phyloP scores from a whole-genome alignment of 2,329 filamentous ascomycete species.

The Berkeleyomyces basicola region DNA sequence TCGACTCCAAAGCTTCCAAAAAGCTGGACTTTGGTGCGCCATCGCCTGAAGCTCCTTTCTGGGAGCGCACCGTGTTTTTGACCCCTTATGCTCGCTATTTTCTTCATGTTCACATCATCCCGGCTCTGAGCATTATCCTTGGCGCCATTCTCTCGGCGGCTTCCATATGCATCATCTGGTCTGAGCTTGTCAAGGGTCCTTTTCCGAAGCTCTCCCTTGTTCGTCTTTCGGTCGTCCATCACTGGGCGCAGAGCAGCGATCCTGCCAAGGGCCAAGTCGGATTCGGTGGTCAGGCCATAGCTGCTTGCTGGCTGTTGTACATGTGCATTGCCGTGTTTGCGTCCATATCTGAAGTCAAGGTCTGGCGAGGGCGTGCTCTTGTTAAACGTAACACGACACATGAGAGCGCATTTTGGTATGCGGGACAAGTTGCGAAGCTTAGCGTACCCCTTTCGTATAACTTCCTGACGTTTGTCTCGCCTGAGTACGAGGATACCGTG shows the following conservation, averaged over 20 bases:
- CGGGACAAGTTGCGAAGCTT: conserved; percentile 77
- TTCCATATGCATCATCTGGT: conserved; percentile 79
- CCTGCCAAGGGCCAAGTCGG: conserved; percentile 55
- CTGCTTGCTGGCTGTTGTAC: conserved; percentile 80
- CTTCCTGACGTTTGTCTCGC: conserved; percentile 77
- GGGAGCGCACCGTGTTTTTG: conserved; percentile 42
- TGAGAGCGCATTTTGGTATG: conserved; percentile 92
- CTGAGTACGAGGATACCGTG: conserved; percentile 52
- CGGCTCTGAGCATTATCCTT: conserved; percentile 44
- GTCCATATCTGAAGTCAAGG: conserved; percentile 80
- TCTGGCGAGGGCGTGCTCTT: conserved; percentile 90
- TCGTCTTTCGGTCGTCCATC: conserved; percentile 52
- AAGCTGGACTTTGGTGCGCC: conserved; percentile 56
- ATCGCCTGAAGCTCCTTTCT: conserved; percentile 36
- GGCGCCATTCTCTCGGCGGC: conserved; percentile 56
- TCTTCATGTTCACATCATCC: conserved; percentile 56
- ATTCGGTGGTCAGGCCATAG: conserved; percentile 71
- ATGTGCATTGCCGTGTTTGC: conserved; percentile 85
- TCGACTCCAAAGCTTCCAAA: conserved; percentile 69
- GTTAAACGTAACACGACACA: conserved; percentile 82
- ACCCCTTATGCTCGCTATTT: conserved; percentile 73
- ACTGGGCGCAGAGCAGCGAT: conserved; percentile 37
- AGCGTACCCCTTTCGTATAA: conserved; percentile 92
- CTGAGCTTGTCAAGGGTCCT: conserved; percentile 74
- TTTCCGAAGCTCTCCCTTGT: conserved; percentile 59